Evolutionary conservation across 805 yeast genomes (phyloP).

Genomic region (Kodamaea kakaduensis): DNA sequence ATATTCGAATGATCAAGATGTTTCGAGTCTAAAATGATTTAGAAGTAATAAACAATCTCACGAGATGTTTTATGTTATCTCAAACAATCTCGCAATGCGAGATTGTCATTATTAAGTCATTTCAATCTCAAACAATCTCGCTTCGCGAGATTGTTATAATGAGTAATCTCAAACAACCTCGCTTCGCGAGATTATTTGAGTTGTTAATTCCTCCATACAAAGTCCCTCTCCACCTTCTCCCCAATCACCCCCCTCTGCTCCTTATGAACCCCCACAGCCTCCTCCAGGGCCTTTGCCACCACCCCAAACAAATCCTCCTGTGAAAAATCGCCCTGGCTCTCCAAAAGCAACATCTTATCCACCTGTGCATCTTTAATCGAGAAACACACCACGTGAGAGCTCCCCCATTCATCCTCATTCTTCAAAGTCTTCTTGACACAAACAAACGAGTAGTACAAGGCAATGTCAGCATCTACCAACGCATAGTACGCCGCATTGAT

Average conservation of each 20-base stretch:
- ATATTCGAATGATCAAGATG: too few relatives aligned
- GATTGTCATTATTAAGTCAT: neutral
- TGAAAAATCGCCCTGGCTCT: conserved; percentile 67
- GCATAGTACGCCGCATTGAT: conserved; percentile 75
- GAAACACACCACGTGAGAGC: conserved; percentile 62
- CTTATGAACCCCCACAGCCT: conserved; percentile 43
- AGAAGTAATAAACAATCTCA: too few relatives aligned
- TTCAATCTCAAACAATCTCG: too few relatives aligned
- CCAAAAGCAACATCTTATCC: conserved; percentile 58
- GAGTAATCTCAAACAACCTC: too few relatives aligned
- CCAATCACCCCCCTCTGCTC: conserved; percentile 47
- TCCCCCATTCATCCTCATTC: conserved; percentile 26
- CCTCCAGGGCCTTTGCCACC: conserved; percentile 48
- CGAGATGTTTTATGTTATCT: conserved; percentile 41
- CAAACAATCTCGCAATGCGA: conserved; percentile 13
- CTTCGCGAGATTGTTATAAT: too few relatives aligned
- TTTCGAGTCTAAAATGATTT: too few relatives aligned
- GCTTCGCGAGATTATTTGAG: too few relatives aligned
- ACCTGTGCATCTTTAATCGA: conserved; percentile 49
- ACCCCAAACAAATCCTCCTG: conserved; percentile 50
- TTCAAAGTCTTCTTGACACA: too few relatives aligned
- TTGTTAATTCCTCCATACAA: conserved; percentile 46
- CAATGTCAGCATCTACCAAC: conserved; percentile 74
- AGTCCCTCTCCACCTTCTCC: conserved; percentile 48
- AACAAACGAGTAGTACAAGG: conserved; percentile 58